These are phyloP conservation scores for Amanita exitialis DNA, from an alignment of 768 basidiomycete species.

Conservation along the genomic window DNA sequence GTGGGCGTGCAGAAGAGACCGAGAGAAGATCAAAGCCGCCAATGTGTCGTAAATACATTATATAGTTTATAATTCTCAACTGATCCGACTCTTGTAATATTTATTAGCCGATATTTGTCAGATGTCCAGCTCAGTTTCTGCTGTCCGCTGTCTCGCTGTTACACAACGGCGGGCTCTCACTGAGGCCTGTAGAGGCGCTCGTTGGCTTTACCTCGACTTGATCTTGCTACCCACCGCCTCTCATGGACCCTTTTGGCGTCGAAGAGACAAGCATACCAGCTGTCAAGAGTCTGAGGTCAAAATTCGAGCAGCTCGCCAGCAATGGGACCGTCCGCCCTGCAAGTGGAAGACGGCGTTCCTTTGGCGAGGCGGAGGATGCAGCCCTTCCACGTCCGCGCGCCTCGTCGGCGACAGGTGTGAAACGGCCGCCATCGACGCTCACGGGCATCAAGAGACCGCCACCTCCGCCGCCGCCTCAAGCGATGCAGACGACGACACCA, in stretches of 20 bases:
- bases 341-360: too few relatives aligned
- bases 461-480: slow-evolving; percentile 4
- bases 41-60: too few relatives aligned
- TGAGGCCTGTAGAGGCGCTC: background rate
- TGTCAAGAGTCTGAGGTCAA: slow-evolving; percentile 60
- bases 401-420: background rate
- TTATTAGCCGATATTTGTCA: background rate
- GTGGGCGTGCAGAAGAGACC: slow-evolving; percentile 43
- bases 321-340: too few relatives aligned
- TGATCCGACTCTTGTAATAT: background rate
- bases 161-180: background rate
- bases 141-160: background rate
- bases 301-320: slow-evolving; percentile 53
- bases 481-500: background rate
- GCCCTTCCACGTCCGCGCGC: background rate
- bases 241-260: slow-evolving; percentile 20
- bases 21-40: slow-evolving; percentile 16
- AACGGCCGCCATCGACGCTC: background rate
- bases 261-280: slow-evolving; percentile 49
- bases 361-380: background rate
- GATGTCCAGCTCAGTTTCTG: too few relatives aligned
- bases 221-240: too few relatives aligned
- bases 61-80: background rate
- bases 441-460: slow-evolving; percentile 9
- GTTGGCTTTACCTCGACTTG: too few relatives aligned